Conservation (phyloP, 2,329 filamentous ascomycete genomes). For the Colletotrichum lindemuthianum region DNA sequence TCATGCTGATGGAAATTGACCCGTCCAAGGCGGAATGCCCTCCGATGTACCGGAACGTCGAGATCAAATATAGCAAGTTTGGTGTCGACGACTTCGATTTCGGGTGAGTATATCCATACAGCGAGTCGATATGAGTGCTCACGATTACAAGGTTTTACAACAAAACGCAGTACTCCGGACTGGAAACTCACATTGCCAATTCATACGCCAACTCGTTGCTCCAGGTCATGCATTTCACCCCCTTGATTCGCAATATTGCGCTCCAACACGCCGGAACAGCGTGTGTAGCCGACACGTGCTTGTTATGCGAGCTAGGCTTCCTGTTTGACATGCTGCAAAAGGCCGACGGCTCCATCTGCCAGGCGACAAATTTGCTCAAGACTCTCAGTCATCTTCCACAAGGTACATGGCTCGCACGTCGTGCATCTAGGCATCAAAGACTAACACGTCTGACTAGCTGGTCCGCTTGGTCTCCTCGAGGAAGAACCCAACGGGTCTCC, state of each 20-base stretch:
- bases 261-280: constrained; percentile 88
- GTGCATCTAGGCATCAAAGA: constrained; percentile 15
- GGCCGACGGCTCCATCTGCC: constrained; percentile 91
- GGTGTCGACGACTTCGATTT: constrained; percentile 99
- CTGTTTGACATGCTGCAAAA: constrained; percentile 99
- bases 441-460: constrained; percentile 57
- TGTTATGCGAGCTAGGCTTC: constrained; percentile 94
- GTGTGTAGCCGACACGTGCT: constrained; percentile 83
- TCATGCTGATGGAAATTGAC: constrained; percentile 76
- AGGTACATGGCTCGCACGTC: constrained; percentile 53
- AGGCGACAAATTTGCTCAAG: constrained; percentile 94
- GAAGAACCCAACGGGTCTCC: constrained; percentile 80
- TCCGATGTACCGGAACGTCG: constrained; percentile 89
- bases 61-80: constrained; percentile 99
- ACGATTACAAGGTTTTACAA: constrained; percentile 80
- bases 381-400: constrained; percentile 86
- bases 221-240: constrained; percentile 91
- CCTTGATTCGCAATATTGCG: constrained; percentile 85
- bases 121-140: constrained; percentile 24
- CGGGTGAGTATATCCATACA: constrained; percentile 65
- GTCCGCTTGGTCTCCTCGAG: constrained; percentile 83
- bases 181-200: constrained; percentile 96
- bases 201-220: constrained; percentile 94
- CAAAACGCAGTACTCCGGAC: constrained; percentile 87
- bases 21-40: constrained; percentile 84